A percentile compares a stretch with the other conserved stretches of the same genome.
phyloP scores from a whole-genome alignment of 208 protist species.

The Crithidia fasciculata region DNA sequence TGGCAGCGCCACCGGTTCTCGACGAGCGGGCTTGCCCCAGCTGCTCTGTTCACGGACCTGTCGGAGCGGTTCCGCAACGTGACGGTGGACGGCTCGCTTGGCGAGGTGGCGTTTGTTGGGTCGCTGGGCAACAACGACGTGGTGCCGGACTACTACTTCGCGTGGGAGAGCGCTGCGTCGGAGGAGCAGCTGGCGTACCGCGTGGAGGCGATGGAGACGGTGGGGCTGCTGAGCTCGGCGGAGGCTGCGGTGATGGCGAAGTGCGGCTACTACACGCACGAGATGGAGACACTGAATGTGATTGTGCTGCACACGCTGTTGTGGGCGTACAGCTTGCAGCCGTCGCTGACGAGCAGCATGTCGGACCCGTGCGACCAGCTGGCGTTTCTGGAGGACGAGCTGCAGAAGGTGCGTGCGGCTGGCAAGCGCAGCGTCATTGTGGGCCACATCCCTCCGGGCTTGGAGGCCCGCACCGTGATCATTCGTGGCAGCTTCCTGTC shows the following conservation, averaged over 20 bases:
- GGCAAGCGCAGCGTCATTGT: conserved; percentile 74
- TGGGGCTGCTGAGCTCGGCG: conserved; percentile 34
- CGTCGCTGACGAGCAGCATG: conserved; percentile 37
- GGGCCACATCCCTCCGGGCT: conserved; percentile 74
- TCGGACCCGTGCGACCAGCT: conserved; percentile 82
- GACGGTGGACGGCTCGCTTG: conserved; percentile 26
- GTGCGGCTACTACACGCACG: conserved; percentile 74
- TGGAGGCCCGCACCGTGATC: conserved; percentile 44
- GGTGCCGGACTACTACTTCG: conserved; percentile 71
- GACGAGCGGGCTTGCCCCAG: conserved; percentile 19
- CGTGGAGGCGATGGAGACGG: conserved; percentile 31
- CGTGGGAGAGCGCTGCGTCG: conserved; percentile 28
- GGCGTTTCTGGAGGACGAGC: conserved; percentile 50
- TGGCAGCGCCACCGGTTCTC: conserved; percentile 70
- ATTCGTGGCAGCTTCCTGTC: not conserved
- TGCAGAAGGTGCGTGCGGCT: conserved; percentile 40
- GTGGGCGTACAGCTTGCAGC: conserved; percentile 54
- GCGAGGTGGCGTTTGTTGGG: conserved; percentile 28
- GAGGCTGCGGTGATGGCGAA: conserved; percentile 46
- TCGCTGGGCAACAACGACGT: conserved; percentile 85
- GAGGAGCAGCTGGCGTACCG: conserved; percentile 34
- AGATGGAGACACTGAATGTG: conserved; percentile 34
- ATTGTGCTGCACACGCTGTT: conserved; percentile 81
- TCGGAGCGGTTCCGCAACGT: conserved; percentile 18
- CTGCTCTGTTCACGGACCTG: conserved; percentile 21